Percentiles rank a stretch among this genome's conserved stretches.
Evolutionary conservation across 345 rosid species (phyloP).

Genomic region (Eucalyptus microcorys): DNA sequence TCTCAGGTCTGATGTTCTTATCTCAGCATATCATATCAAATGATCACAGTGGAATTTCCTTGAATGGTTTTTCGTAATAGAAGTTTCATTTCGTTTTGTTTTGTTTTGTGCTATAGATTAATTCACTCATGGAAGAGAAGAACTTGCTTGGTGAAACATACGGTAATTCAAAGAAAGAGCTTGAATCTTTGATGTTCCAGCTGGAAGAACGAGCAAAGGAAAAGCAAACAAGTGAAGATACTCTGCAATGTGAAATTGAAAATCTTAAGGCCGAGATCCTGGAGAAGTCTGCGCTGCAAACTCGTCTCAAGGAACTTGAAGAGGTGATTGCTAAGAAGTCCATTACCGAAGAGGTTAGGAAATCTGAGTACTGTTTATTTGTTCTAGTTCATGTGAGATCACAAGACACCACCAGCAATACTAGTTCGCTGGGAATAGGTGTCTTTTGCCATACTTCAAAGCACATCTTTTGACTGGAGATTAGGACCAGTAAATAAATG

Average conservation of each 20-base stretch:
- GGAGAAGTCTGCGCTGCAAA: conserved; percentile 39
- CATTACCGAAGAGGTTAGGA: conserved; percentile 33
- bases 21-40: neutral
- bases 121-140: conserved; percentile 62
- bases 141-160: conserved; percentile 51
- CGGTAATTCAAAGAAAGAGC: conserved; percentile 54
- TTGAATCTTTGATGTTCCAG: conserved; percentile 44
- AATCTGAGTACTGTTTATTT: neutral
- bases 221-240: conserved; percentile 28
- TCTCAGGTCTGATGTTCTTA: conserved; percentile 51
- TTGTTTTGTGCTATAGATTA: conserved; percentile 31
- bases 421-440: neutral
- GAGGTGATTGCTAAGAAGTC: conserved; percentile 26
- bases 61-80: neutral
- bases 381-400: neutral
- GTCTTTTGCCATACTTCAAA: neutral
- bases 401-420: neutral
- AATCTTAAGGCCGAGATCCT: conserved; percentile 29
- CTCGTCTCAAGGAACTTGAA: conserved; percentile 51
- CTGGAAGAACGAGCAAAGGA: conserved; percentile 49
- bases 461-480: neutral
- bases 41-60: neutral
- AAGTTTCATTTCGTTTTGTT: neutral
- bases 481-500: neutral
- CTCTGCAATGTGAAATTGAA: conserved; percentile 29